Evolutionary conservation across 495 filamentous ascomycete genomes (phyloP), one percentile per base, ranked within the genome.

Genomic region (Talaromyces liani): DNA sequence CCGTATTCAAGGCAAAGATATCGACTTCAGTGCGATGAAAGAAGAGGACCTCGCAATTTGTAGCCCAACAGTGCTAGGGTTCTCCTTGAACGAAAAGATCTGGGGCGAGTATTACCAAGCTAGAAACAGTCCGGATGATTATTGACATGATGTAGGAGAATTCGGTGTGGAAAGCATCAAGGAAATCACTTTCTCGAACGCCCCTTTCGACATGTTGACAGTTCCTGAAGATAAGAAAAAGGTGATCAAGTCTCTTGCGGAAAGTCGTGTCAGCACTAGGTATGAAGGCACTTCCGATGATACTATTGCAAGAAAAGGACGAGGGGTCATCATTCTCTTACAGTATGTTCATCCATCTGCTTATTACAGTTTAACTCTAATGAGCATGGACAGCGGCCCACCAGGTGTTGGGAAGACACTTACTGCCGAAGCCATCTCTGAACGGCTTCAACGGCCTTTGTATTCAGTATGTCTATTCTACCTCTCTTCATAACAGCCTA

Each of bases 311-410:
- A 72, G 72, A 27, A 76, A 76, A 51, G 75, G 75, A 6, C 67
- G 69, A 29, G 73, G 72, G 55, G 65, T 75, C n/a, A 72, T 77
- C 54, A 70, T 75, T 61, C 71, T 72, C n/a, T 71, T 81, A 39
- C 27, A 61, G 39, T 61, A 47, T 16, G 60, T 61, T 36, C 10
- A 58, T 58, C 24, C 24, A 24, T 16, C 58, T 41, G 20, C 58
- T 14, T 18, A 10, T 47, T 27, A 24, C 31, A 24, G 22, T 60
- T 18, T 4, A 3, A 60, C 20, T 1, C 69, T 82, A 8, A 77
- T 83, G 60, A 74, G 85, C 33, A 72, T 85, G 3, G 72, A 85
- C n/a, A 66, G 64, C 61, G 78, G 77, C 6, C 72, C 73, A 7
- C 75, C 77, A 0, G 79, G 77, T 0, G 72, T 77, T 12, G 77